phyloP scores from a whole-genome alignment of 2,329 filamentous ascomycete species.

The Verticillium alfalfae region DNA sequence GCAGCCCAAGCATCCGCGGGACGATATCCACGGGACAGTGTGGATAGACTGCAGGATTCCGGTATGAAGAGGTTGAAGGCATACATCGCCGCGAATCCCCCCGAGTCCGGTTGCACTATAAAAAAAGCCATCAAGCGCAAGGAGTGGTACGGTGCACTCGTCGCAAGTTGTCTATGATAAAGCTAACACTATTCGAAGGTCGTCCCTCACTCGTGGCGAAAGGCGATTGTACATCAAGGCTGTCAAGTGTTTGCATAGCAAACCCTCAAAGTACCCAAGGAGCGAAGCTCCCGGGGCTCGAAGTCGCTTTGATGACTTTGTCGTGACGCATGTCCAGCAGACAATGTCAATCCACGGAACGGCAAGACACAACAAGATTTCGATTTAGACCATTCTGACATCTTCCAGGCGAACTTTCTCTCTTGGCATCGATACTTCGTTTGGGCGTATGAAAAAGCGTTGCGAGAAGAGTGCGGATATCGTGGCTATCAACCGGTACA shows the following conservation, averaged over 20 bases:
- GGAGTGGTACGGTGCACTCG: slow-evolving; percentile 1
- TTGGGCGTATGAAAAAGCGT: slow-evolving; percentile 28
- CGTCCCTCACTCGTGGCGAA: slow-evolving; percentile 1
- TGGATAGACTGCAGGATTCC: slow-evolving; percentile 1
- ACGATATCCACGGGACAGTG: slow-evolving; percentile 2
- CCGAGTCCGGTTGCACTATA: slow-evolving; percentile 2
- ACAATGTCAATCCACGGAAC: slow-evolving; percentile 17
- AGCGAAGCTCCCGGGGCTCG: slow-evolving; percentile 16
- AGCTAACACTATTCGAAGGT: not conserved
- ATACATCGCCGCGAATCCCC: not conserved
- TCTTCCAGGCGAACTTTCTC: slow-evolving; percentile 26
- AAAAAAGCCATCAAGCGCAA: slow-evolving; percentile 1
- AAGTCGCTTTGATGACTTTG: slow-evolving; percentile 24
- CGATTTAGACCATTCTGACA: not conserved
- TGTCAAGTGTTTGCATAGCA: slow-evolving; percentile 14
- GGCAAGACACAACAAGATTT: slow-evolving; percentile 5
- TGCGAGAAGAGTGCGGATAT: slow-evolving; percentile 35
- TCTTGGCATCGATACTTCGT: slow-evolving; percentile 38
- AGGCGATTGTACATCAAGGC: slow-evolving; percentile 15
- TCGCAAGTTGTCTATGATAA: no score
- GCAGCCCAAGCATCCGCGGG: not conserved
- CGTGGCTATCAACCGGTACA: slow-evolving; percentile 29
- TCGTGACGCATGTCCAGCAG: slow-evolving; percentile 23
- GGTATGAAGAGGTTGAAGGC: not conserved
- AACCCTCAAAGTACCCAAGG: slow-evolving; percentile 9